Conservation (phyloP, 148 eudicot genomes). For the Rheum nobile region DNA sequence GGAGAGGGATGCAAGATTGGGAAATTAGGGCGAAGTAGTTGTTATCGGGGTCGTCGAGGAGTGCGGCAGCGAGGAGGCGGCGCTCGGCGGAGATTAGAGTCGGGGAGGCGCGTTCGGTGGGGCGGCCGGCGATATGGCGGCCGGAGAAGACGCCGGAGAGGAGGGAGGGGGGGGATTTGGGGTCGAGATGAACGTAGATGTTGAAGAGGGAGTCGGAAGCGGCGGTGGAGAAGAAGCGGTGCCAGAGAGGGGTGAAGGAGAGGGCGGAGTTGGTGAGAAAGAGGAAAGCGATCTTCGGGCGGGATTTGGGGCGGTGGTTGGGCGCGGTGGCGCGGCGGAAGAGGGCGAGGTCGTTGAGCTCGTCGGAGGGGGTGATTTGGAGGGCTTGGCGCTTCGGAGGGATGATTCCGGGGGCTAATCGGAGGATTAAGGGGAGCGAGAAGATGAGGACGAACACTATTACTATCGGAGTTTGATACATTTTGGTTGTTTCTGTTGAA, state of each 20-base stretch:
- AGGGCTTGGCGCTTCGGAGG: slow-evolving; percentile 16
- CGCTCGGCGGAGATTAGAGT: slow-evolving; percentile 55
- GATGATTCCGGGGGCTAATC: slow-evolving; percentile 16
- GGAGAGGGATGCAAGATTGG: slow-evolving; percentile 48
- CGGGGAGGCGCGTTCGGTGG: slow-evolving; percentile 41
- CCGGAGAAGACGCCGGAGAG: slow-evolving; percentile 31
- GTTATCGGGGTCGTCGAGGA: slow-evolving; percentile 39
- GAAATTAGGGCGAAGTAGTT: slow-evolving; percentile 43
- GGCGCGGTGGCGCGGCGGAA: slow-evolving; percentile 44
- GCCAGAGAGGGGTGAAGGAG: slow-evolving; percentile 62
- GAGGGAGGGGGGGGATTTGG: slow-evolving; percentile 13
- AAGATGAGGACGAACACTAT: slow-evolving; percentile 13
- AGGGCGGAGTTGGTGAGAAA: slow-evolving; percentile 51
- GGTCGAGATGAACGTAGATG: slow-evolving; percentile 60
- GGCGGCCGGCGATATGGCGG: slow-evolving; percentile 19
- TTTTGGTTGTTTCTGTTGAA: slow-evolving; percentile 3
- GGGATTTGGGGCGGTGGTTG: slow-evolving; percentile 9
- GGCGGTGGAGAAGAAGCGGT: slow-evolving; percentile 26
- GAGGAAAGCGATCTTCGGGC: slow-evolving; percentile 56
- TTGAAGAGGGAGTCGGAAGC: slow-evolving; percentile 21
- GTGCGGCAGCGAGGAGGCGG: slow-evolving; percentile 43
- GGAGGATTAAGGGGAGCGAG: slow-evolving; percentile 15
- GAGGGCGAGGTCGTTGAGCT: slow-evolving; percentile 50
- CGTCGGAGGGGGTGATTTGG: slow-evolving; percentile 44
- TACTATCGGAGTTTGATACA: slow-evolving; percentile 23